A percentile compares a stretch with the other conserved stretches of the same genome.
Conservation (phyloP, 306 rosid genomes). For the Crotalaria pallida region DNA sequence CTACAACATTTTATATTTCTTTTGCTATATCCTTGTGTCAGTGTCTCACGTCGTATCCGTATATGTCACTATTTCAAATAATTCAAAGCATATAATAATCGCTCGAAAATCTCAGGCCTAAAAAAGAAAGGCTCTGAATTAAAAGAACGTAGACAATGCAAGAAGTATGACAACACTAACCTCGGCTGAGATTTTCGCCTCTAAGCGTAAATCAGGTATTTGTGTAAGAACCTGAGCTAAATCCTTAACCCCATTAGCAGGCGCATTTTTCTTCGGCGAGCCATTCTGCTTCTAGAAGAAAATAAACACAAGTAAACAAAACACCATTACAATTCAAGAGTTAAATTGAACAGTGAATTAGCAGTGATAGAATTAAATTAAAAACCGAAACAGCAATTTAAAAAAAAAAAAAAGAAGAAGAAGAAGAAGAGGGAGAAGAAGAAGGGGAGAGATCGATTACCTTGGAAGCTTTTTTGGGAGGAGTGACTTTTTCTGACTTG, state of each 20-base stretch:
- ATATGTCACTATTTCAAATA: neutral
- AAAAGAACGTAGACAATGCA: neutral
- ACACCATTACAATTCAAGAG: neutral
- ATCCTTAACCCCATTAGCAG: conserved; percentile 18
- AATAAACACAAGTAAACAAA: neutral
- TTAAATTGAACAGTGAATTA: neutral
- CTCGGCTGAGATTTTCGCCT: conserved; percentile 62
- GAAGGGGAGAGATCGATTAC: conserved; percentile 5
- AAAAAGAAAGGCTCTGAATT: neutral
- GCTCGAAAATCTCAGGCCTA: neutral
- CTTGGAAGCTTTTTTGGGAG: conserved; percentile 41
- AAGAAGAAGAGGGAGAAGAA: too few species aligned
- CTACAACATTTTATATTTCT: too few species aligned
- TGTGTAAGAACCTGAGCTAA: conserved; percentile 17
- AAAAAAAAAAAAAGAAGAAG: neutral
- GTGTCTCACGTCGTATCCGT: too few species aligned
- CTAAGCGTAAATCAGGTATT: conserved; percentile 51
- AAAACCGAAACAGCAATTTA: neutral
- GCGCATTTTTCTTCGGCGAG: conserved; percentile 50
- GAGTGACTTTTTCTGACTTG: conserved; percentile 30
- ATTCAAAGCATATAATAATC: conserved; percentile 14
- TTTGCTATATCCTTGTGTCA: too few species aligned
- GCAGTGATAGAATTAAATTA: neutral
- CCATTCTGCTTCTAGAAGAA: conserved; percentile 19
- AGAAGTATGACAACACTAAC: conserved; percentile 26